These are phyloP conservation scores for Scytalidium lignicola DNA, from an alignment of 2,329 filamentous ascomycete genomes.

Conservation along the genomic window DNA sequence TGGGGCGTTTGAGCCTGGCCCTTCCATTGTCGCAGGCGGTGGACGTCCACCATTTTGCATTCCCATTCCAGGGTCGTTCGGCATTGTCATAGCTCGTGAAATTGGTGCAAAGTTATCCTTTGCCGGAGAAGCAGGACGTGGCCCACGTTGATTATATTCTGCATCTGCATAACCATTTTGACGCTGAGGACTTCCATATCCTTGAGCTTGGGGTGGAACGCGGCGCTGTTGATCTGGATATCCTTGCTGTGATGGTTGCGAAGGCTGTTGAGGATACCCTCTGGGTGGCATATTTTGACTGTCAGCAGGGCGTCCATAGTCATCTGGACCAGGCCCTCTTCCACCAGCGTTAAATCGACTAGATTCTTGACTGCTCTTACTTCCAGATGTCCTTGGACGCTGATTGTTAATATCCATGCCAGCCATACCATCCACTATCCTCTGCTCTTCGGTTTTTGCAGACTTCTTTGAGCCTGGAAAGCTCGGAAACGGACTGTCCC, in stretches of 20 bases:
- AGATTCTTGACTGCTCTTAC: slow-evolving; percentile 17
- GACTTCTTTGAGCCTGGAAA: slow-evolving; percentile 34
- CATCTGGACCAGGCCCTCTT: slow-evolving; percentile 14
- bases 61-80: slow-evolving; percentile 40
- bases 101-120: slow-evolving; percentile 45
- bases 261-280: slow-evolving; percentile 17
- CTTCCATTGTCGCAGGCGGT: slow-evolving; percentile 17
- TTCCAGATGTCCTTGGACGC: slow-evolving; percentile 15
- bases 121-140: slow-evolving; percentile 22
- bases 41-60: slow-evolving; percentile 23
- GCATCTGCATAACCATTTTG: slow-evolving; percentile 22
- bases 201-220: slow-evolving; percentile 11
- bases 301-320: slow-evolving; percentile 19
- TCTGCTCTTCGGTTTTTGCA: slow-evolving; percentile 32
- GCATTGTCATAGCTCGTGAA: slow-evolving; percentile 58
- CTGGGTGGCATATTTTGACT: slow-evolving; percentile 14
- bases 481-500: slow-evolving; percentile 45
- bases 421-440: slow-evolving; percentile 26
- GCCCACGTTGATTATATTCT: slow-evolving; percentile 17
- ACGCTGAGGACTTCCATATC: slow-evolving; percentile 12
- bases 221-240: slow-evolving; percentile 22
- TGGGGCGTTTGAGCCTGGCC: slow-evolving; percentile 33
- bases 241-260: slow-evolving; percentile 15
- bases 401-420: slow-evolving; percentile 20
- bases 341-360: slow-evolving; percentile 3